A percentile compares a stretch with the other conserved stretches of the same genome.
Conservation (phyloP, 1,139 yeast species). For the Meyerozyma sp. region DNA sequence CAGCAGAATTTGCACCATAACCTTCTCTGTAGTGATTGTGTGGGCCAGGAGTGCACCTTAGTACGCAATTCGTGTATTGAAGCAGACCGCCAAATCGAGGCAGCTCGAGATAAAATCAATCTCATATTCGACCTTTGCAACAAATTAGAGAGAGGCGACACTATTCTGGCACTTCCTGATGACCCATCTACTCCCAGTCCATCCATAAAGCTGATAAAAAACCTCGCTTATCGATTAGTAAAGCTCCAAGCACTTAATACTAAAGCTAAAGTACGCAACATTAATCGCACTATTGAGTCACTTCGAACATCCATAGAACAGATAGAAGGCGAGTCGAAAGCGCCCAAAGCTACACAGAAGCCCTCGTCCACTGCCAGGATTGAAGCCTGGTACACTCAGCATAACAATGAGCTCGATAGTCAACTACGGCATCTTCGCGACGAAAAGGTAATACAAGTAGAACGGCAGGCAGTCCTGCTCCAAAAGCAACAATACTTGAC, state of each 20-base stretch:
- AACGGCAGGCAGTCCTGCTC: conserved; percentile 22
- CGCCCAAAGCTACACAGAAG: conserved; percentile 3
- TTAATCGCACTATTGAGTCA: conserved; percentile 15
- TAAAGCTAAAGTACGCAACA: conserved; percentile 18
- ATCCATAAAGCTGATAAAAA: conserved; percentile 25
- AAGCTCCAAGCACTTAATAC: conserved; percentile 30
- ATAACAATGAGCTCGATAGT: conserved; percentile 5
- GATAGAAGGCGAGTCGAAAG: conserved; percentile 8
- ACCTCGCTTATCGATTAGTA: conserved; percentile 38
- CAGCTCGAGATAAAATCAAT: conserved; percentile 21
- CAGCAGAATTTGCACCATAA: conserved; percentile 6
- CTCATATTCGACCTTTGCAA: conserved; percentile 18
- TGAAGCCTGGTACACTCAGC: background rate
- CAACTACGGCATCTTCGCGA: conserved; percentile 14
- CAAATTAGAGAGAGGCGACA: conserved; percentile 10
- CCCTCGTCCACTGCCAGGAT: background rate
- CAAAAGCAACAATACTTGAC: conserved; percentile 21
- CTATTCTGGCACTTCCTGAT: conserved; percentile 5
- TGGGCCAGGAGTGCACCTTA: conserved; percentile 15
- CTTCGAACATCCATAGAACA: conserved; percentile 5
- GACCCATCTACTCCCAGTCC: conserved; percentile 17
- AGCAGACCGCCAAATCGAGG: conserved; percentile 18
- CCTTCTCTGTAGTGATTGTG: conserved; percentile 18
- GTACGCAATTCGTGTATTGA: conserved; percentile 20
- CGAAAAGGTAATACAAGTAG: conserved; percentile 23